Percentiles rank a stretch among this genome's conserved stretches.
phyloP scores from a whole-genome alignment of 495 filamentous ascomycete species.

The Penicillium mononematosum region DNA sequence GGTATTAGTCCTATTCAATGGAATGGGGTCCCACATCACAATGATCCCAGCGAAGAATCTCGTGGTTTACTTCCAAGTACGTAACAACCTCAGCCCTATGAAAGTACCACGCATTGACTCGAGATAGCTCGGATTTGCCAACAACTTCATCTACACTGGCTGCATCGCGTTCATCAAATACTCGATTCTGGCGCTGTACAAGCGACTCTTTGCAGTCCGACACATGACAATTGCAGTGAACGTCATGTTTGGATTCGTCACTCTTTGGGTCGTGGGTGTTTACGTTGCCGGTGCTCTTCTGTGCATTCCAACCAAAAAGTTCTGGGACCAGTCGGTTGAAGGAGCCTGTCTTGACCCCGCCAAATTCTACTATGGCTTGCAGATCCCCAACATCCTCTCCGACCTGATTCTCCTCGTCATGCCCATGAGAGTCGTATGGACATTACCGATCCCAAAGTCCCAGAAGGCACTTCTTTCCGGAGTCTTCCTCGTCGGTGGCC shows the following conservation, averaged over 20 bases:
- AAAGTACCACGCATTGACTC: conserved; percentile 1
- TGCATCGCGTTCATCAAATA: conserved; percentile 38
- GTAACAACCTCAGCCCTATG: not conserved
- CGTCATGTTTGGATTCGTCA: conserved; percentile 26
- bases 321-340: conserved; percentile 29
- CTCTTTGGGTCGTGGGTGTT: conserved; percentile 33
- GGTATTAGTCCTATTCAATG: conserved; percentile 31
- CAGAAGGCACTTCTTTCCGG: conserved; percentile 39
- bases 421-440: conserved; percentile 48
- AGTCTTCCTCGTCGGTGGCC: conserved; percentile 44
- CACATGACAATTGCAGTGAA: conserved; percentile 30
- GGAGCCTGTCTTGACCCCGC: conserved; percentile 33
- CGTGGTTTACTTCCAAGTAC: conserved; percentile 30
- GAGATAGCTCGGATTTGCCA: conserved; percentile 28
- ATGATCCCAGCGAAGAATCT: conserved; percentile 32
- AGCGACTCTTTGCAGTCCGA: conserved; percentile 35
- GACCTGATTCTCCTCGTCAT: conserved; percentile 45
- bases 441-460: conserved; percentile 35
- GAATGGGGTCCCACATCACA: conserved; percentile 36
- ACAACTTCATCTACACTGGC: conserved; percentile 34
- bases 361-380: conserved; percentile 35
- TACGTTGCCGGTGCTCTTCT: conserved; percentile 29
- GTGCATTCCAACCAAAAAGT: conserved; percentile 36
- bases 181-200: conserved; percentile 45
- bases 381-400: conserved; percentile 42